Percentiles rank a stretch among this genome's conserved stretches.
phyloP scores from a whole-genome alignment of 768 basidiomycete genomes.

The Serendipita sp. region DNA sequence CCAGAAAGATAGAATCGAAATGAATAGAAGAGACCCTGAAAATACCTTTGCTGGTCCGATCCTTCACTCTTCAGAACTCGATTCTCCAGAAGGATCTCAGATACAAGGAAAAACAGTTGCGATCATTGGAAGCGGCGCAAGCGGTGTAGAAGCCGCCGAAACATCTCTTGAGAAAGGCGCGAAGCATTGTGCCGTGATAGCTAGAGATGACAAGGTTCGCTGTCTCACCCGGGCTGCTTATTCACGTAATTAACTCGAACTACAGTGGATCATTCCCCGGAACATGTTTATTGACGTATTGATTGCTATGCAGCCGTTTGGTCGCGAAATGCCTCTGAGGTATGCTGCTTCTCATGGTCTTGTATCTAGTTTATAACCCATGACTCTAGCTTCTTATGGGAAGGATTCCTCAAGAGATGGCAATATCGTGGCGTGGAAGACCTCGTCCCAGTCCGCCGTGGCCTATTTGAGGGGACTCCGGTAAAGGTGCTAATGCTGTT shows the following conservation, averaged over 20 bases:
- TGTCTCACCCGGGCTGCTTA: constrained; percentile 5
- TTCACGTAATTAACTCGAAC: constrained; percentile 8
- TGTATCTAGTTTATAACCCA: neutral
- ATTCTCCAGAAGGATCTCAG: constrained; percentile 20
- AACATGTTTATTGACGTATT: constrained; percentile 34
- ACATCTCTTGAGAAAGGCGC: constrained; percentile 24
- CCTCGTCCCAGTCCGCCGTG: constrained; percentile 26
- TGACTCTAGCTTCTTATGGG: constrained; percentile 30
- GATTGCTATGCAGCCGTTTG: constrained; percentile 37
- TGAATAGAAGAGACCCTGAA: neutral
- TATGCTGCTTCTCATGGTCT: constrained; percentile 11
- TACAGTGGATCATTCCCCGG: constrained; percentile 32
- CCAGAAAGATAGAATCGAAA: constrained; percentile 8
- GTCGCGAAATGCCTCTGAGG: constrained; percentile 36
- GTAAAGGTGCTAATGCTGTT: constrained; percentile 16
- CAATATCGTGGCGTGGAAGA: constrained; percentile 33
- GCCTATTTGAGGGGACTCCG: constrained; percentile 34
- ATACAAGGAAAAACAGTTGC: constrained; percentile 28
- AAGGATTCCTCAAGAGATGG: constrained; percentile 26
- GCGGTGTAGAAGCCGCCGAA: constrained; percentile 33
- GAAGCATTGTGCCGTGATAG: constrained; percentile 24
- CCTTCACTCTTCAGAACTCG: constrained; percentile 34
- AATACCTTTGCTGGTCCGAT: constrained; percentile 25
- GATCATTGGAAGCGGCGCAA: constrained; percentile 39
- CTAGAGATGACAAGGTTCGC: constrained; percentile 25